Base-by-base conservation (phyloP, 305 asterid species). In the Ilex paraguariensis region DNA sequence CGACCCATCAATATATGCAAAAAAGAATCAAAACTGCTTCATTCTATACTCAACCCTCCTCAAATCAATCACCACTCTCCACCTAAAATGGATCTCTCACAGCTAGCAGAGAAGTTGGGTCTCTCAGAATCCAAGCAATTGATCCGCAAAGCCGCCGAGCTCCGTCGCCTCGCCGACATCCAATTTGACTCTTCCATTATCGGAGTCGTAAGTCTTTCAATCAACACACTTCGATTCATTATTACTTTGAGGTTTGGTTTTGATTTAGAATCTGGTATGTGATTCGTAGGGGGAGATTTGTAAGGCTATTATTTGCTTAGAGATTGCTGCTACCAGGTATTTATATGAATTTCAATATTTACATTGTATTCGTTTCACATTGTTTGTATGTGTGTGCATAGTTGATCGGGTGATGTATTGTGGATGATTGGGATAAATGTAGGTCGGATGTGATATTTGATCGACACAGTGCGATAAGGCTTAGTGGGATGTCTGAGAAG, bases 401-500 rank as follows among this genome's bases (percentile, higher is more conserved):
- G 53, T 49, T n/a, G 53, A 49, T 49, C 11, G 12, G 56, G 10
- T 52, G 31, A 14, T 52, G 31, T 15, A 7, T 52, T 17, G 12
- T 14, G 28, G 67, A 65, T 11, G 51, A 51, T 33, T 63, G 40
- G 36, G 56, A 53, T 71, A 48, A 59, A 30, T 63, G 63, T 31
- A 93, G 99, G 84, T 77, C 87, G 92, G 96, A 81, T 13, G 81
- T 80, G 39, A 65, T 84, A 61, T 87, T 93, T 69, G 88, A 90
- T 67, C 95, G 97, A 5, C 91, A 86, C 33, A 60, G 70, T 7
- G 99, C 96, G 12, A 77, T 86, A 66, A 82, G 68, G 63, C 50
- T 93, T 77, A 87, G 97, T 67, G 99, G 99, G 28, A 78, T 90
- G 82, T 80, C 92, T 13, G 99, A 93, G 75, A 83, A 74, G 82